A percentile compares a stretch with the other conserved stretches of the same genome.
Evolutionary conservation across 208 protist species (phyloP).

Genomic region (Trypanosomatidae sp.): DNA sequence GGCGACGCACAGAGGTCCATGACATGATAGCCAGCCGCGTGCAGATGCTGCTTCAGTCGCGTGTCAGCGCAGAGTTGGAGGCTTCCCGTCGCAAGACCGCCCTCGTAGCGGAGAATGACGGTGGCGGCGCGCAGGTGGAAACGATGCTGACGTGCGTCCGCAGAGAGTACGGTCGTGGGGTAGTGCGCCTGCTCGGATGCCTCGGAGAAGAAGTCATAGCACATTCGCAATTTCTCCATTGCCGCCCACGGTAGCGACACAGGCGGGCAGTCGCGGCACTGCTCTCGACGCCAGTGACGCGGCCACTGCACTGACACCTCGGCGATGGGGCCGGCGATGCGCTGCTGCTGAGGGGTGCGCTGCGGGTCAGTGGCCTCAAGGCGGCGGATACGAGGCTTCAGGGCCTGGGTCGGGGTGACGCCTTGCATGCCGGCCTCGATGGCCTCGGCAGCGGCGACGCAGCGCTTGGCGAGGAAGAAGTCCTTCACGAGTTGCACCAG

Average conservation of each 20-base stretch:
- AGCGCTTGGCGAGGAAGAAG: slow-evolving; percentile 61
- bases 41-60: slow-evolving; percentile 77
- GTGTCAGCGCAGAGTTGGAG: slow-evolving; percentile 89
- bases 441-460: slow-evolving; percentile 37
- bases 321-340: slow-evolving; percentile 58
- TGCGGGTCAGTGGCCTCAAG: slow-evolving; percentile 42
- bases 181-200: slow-evolving; percentile 32
- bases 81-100: slow-evolving; percentile 70
- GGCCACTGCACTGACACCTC: slow-evolving; percentile 59
- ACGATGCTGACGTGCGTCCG: slow-evolving; percentile 5
- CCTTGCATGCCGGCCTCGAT: slow-evolving; percentile 37
- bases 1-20: slow-evolving; percentile 88
- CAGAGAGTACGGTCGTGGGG: slow-evolving; percentile 7
- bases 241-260: slow-evolving; percentile 74
- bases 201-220: slow-evolving; percentile 50
- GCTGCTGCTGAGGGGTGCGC: slow-evolving; percentile 47
- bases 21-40: slow-evolving; percentile 77
- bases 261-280: slow-evolving; percentile 39
- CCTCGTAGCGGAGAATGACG: slow-evolving; percentile 79
- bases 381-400: slow-evolving; percentile 34
- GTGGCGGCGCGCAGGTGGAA: slow-evolving; percentile 62
- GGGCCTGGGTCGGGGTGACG: slow-evolving; percentile 24
- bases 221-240: slow-evolving; percentile 61
- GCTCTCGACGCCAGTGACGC: slow-evolving; percentile 25
- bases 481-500: slow-evolving; percentile 38